These are phyloP conservation scores for Anisogramma anomala DNA, from an alignment of 2,329 filamentous ascomycete genomes.

Conservation along the genomic window DNA sequence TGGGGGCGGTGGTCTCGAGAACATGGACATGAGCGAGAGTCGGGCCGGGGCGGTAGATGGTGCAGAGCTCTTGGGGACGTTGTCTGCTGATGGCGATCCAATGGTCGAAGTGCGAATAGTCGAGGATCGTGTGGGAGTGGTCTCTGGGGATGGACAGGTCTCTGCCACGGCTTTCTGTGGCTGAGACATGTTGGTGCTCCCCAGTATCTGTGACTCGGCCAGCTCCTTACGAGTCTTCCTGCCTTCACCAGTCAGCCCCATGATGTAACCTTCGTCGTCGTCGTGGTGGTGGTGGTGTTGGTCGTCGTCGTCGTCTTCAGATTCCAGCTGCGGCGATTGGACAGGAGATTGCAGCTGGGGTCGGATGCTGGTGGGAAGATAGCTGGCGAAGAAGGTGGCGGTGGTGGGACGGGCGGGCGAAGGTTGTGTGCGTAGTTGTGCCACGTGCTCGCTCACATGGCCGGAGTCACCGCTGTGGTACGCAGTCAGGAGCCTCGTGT, in stretches of 20 bases:
- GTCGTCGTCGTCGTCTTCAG: constrained; percentile 15
- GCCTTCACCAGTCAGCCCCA: constrained; percentile 33
- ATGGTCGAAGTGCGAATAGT: constrained; percentile 17
- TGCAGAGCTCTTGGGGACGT: constrained; percentile 5
- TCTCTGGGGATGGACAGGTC: constrained; percentile 20
- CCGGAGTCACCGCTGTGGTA: constrained; percentile 24
- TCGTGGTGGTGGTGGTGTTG: constrained; percentile 18
- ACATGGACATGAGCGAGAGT: constrained; percentile 22
- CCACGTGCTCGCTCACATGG: constrained; percentile 18
- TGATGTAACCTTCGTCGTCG: no score
- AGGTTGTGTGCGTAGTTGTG: constrained; percentile 11
- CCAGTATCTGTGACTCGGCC: constrained; percentile 9
- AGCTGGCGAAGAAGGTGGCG: constrained; percentile 24
- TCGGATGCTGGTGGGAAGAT: constrained; percentile 21
- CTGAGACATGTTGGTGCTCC: constrained; percentile 3
- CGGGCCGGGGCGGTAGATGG: constrained; percentile 16
- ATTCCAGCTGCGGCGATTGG: not conserved
- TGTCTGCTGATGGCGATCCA: constrained; percentile 15
- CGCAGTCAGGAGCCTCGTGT: constrained; percentile 18
- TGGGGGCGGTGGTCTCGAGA: constrained; percentile 13
- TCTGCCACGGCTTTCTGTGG: constrained; percentile 7
- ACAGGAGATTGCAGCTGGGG: constrained; percentile 22
- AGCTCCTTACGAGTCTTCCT: constrained; percentile 20
- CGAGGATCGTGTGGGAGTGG: constrained; percentile 23
- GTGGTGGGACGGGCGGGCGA: constrained; percentile 23